These are phyloP conservation scores for Serendipita vermifera DNA, from an alignment of 768 basidiomycete genomes.

Conservation along the genomic window DNA sequence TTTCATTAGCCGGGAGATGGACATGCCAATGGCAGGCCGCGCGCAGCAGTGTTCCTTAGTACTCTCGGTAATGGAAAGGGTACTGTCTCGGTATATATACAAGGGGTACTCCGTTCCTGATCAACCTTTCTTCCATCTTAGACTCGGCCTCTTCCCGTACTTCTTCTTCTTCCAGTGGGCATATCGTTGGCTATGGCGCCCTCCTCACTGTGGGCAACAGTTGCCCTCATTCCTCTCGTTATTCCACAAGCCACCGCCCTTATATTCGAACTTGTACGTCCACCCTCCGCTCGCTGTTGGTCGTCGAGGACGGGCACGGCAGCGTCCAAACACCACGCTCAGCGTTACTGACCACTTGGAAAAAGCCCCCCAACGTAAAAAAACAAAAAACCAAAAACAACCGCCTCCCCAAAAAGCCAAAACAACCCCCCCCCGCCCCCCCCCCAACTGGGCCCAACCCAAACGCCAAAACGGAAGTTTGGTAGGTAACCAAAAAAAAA, in stretches of 20 bases:
- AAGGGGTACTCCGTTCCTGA: too few relatives aligned
- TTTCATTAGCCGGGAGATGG: too few relatives aligned
- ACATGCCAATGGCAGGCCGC: too few relatives aligned
- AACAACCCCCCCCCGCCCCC: neutral
- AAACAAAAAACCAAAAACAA: neutral
- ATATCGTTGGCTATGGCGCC: too few relatives aligned
- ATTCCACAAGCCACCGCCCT: neutral
- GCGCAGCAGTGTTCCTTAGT: too few relatives aligned
- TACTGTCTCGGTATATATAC: too few relatives aligned
- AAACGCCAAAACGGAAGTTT: neutral
- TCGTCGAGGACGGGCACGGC: too few relatives aligned
- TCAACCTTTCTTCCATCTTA: too few relatives aligned
- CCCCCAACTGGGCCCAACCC: neutral
- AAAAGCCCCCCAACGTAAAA: neutral
- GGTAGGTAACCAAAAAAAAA: neutral
- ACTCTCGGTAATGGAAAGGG: too few relatives aligned
- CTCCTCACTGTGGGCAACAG: neutral
- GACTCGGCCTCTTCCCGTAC: too few relatives aligned
- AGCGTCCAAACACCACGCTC: neutral
- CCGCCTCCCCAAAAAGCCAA: neutral
- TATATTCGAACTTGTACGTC: neutral
- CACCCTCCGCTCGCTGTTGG: neutral
- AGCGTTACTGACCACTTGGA: neutral
- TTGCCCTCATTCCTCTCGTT: conserved; percentile 1
- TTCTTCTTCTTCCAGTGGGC: too few relatives aligned